Percentiles rank a stretch among this genome's conserved stretches.
phyloP scores from a whole-genome alignment of 306 rosid genomes.

The Medicago arabica region DNA sequence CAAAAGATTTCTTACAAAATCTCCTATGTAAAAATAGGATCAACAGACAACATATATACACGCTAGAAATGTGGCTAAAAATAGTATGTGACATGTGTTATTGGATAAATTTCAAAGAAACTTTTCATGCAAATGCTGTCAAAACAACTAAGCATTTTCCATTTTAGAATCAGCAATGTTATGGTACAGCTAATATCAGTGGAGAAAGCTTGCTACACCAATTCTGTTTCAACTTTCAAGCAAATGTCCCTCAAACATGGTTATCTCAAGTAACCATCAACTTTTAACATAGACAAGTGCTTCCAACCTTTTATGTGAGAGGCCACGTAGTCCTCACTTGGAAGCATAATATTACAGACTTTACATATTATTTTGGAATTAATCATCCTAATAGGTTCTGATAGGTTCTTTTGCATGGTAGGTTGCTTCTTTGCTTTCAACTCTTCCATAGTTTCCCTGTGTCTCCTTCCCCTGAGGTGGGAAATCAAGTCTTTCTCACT shows the following conservation, averaged over 20 bases:
- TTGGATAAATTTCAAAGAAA: too few species aligned
- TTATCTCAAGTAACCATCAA: not conserved
- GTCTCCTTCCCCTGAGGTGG: slow-evolving; percentile 49
- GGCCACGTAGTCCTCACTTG: slow-evolving; percentile 14
- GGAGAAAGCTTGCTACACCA: not conserved
- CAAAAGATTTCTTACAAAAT: too few species aligned
- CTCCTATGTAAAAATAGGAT: too few species aligned
- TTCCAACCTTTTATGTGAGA: slow-evolving; percentile 51
- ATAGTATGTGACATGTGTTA: too few species aligned
- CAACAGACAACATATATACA: not conserved
- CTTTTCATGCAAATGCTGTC: not conserved
- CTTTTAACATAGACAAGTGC: slow-evolving; percentile 43
- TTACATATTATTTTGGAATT: slow-evolving; percentile 28
- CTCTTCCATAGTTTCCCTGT: slow-evolving; percentile 42
- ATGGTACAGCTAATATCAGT: not conserved
- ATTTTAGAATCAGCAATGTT: not conserved
- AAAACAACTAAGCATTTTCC: not conserved
- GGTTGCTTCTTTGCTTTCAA: slow-evolving; percentile 39
- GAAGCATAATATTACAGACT: slow-evolving; percentile 45
- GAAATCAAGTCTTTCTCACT: not conserved
- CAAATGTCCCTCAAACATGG: not conserved
- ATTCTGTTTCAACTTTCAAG: not conserved
- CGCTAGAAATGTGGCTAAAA: not conserved
- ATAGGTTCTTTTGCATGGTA: not conserved
- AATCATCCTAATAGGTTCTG: not conserved